Base-by-base conservation (phyloP, 2,329 filamentous ascomycete species). In the Alternaria sp. region DNA sequence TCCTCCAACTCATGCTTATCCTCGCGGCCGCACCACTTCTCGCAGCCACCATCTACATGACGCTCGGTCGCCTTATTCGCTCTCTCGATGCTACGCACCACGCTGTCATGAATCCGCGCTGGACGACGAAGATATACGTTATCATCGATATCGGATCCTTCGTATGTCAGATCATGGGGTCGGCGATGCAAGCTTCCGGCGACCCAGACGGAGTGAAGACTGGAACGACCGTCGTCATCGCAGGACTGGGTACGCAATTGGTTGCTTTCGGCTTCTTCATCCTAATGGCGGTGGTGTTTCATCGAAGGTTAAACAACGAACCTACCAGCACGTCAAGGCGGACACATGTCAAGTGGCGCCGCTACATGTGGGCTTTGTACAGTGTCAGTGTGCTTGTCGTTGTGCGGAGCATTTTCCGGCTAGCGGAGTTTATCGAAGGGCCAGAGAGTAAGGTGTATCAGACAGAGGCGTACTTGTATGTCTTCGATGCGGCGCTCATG, bases 1-100 rank as follows among this genome's bases (percentile, higher is more conserved):
- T 83, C 45, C 71, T 85, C 30, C 80, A 84, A 62, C 76, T 75
- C 46, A 67, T 84, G 51, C 75, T 85, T 33, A 73, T 84, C 45
- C 81, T 85, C 2, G 75, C 84, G 37, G 82, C 79, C 2, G 84
- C 84, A 9, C 81, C 82, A 2, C 78, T 85, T n/a, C 82, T 83
- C 71, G 83, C 84, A n/a, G 84, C 84, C 10, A 79, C 80, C 0
- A 80, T 85, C 45, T 85, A 85, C 73, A 85, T 85, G 83, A 72
- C 78, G 12, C 76, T 85, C 2, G 82, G 81, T 5, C 81, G 84
- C 4, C 72, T 85, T 53, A 81, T 84, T 41, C 72, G 75, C 20
- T 68, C 75, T 43, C 71, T 82, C 12, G 69, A 79, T 10, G 83
- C 73, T 18, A 80, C 81, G 41, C 56, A 75, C 11, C 73, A 75